Evolutionary conservation across 2,329 filamentous ascomycete species (phyloP), one percentile per base, ranked within the genome.

Genomic region (Fusarium sp.): DNA sequence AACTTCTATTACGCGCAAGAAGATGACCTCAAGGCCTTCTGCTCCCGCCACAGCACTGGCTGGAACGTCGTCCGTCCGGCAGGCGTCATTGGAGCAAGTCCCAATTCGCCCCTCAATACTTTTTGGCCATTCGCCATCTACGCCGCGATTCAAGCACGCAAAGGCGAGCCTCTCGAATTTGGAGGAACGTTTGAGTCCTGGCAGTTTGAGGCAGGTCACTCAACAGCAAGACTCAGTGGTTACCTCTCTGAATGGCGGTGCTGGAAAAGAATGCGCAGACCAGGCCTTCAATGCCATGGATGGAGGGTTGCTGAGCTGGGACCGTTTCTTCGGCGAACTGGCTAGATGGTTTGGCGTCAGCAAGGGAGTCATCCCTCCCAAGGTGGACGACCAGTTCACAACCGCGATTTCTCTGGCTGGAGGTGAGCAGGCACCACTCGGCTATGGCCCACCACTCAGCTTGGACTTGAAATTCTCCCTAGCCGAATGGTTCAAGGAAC

Each of bases 1-100:
- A 68, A 68, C 34, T 68, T 65, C 18, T 68, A 68, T 27, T 65
- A 65, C 18, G 39, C 10, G 5, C 61, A 65, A 35, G 52, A 65
- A 56, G 66, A 68, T 10, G 16, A 27, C 50, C 6, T 39, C 7
- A 11, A 34, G 16, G 20, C 48, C 34, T 34, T 68, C 60, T 50
- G 43, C 16, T 27, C 35, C 9, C 43, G 50, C 8, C 34, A 35
- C 10, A 32, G 14, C 4, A 67, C 50, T 30, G 25, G 13, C 2
- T 67, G 65, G 65, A 67, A 67, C 23, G 30, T 67, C 2, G 32
- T 67, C 16, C 50, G 35, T 5, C 65, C 65, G 7, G n/a, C 25
- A 9, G 50, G 35, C 6, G 35, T 67, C 16, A 58, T 67, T 13
- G 65, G 65, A 25, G n/a, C 48, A 2, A 34, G 35, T 10, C 37